phyloP scores from a whole-genome alignment of 495 filamentous ascomycete genomes.

The Xylaria bambusicola region DNA sequence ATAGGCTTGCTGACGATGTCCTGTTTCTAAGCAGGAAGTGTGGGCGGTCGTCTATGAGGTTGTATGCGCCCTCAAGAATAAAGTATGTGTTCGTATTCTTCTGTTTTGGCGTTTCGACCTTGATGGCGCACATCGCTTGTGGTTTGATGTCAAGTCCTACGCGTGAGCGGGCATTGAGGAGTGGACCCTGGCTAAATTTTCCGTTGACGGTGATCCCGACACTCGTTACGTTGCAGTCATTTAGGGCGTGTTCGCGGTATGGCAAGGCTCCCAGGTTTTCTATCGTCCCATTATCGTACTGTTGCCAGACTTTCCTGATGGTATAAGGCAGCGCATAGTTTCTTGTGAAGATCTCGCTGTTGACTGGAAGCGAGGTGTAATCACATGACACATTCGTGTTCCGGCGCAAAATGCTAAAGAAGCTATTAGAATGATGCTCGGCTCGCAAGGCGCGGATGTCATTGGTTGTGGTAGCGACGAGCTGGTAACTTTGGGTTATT shows the following conservation, averaged over 20 bases:
- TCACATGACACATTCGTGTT: not conserved
- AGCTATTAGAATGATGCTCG: not conserved
- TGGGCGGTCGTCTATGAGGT: not conserved
- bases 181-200: not conserved
- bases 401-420: not conserved
- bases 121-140: not conserved
- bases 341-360: conserved; percentile 1
- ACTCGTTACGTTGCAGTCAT: conserved; percentile 1
- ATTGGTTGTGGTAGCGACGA: not conserved
- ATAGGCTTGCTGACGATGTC: not conserved
- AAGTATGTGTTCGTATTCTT: not conserved
- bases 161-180: not conserved
- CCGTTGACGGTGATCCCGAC: not conserved
- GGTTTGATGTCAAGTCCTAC: not conserved
- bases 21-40: not conserved
- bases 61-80: not conserved
- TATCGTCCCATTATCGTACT: not conserved
- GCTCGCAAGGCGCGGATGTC: not conserved
- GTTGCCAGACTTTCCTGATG: not conserved
- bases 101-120: not conserved
- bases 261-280: not conserved
- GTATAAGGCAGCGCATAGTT: conserved; percentile 7
- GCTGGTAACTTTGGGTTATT: not conserved
- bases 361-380: not conserved
- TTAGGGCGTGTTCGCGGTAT: not conserved